Evolutionary conservation across 2,329 filamentous ascomycete genomes (phyloP).

Genomic region (Elsinoe fawcettii): DNA sequence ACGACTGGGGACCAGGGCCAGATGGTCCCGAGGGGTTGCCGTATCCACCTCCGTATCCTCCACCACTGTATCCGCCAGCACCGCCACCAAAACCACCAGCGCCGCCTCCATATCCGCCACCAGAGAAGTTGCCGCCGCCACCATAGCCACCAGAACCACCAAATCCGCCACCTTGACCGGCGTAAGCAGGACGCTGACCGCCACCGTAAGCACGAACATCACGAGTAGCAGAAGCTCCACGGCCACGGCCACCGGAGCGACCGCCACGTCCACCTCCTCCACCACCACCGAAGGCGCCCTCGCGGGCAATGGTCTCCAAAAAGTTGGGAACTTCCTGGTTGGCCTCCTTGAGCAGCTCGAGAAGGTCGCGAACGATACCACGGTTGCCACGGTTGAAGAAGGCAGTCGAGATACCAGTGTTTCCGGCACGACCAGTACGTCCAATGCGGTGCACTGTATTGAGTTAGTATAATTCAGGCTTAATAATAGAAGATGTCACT

Average conservation of each 20-base stretch:
- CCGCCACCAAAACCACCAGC: conserved; percentile 41
- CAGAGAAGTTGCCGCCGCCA: conserved; percentile 35
- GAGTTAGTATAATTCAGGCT: background rate
- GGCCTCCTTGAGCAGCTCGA: conserved; percentile 97
- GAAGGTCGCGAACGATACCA: conserved; percentile 89
- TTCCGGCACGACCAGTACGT: conserved; percentile 98
- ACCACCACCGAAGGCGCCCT: conserved; percentile 75
- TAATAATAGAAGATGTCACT: background rate
- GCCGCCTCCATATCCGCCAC: conserved; percentile 17
- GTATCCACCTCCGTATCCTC: conserved; percentile 49
- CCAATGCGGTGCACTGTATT: conserved; percentile 83
- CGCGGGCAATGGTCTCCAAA: conserved; percentile 94
- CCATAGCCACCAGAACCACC: conserved; percentile 36
- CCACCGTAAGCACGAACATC: conserved; percentile 64
- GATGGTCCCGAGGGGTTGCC: conserved; percentile 60
- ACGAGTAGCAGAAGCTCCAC: conserved; percentile 64
- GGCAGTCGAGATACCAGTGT: conserved; percentile 94
- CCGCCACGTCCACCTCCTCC: conserved; percentile 57
- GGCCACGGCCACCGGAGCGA: conserved; percentile 62
- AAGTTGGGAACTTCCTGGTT: conserved; percentile 94
- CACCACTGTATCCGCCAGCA: conserved; percentile 30
- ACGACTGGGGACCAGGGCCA: conserved; percentile 47
- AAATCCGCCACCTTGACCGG: conserved; percentile 48
- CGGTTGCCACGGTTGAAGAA: conserved; percentile 99
- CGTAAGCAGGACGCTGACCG: conserved; percentile 50